Percentiles rank a stretch among this genome's conserved stretches.
These are phyloP conservation scores for Suhomyces kunorum DNA, from an alignment of 1,139 yeast genomes.

Conservation along the genomic window DNA sequence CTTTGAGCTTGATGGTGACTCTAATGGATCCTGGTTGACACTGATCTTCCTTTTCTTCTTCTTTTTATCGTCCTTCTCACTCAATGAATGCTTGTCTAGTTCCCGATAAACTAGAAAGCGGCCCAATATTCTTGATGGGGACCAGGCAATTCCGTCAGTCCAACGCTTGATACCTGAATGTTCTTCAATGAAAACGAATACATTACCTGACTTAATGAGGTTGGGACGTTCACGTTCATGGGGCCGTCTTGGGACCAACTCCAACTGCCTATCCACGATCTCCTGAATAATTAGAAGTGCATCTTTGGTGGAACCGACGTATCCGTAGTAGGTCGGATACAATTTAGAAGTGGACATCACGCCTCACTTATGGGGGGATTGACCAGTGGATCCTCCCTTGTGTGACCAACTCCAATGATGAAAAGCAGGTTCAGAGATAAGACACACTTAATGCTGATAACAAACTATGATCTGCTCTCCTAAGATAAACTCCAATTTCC, in stretches of 20 bases:
- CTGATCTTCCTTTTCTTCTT: constrained; percentile 32
- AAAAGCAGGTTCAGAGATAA: neutral
- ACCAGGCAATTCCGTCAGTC: constrained; percentile 95
- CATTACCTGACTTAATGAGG: constrained; percentile 73
- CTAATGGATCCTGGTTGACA: constrained; percentile 21
- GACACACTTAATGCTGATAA: too few species aligned
- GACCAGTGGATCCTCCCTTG: neutral
- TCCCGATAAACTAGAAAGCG: constrained; percentile 82
- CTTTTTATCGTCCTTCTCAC: constrained; percentile 36
- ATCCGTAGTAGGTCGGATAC: constrained; percentile 71
- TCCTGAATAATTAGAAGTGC: constrained; percentile 84
- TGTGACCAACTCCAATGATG: too few species aligned
- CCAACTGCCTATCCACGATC: constrained; percentile 60
- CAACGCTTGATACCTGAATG: constrained; percentile 83
- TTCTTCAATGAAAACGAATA: constrained; percentile 83
- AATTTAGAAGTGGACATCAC: constrained; percentile 31
- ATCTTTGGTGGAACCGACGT: constrained; percentile 78
- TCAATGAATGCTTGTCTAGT: constrained; percentile 55
- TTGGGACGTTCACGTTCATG: constrained; percentile 72
- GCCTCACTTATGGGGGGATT: neutral
- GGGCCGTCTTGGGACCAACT: constrained; percentile 76
- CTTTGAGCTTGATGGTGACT: constrained; percentile 3
- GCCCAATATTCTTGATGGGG: constrained; percentile 84
- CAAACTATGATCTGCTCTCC: too few species aligned
- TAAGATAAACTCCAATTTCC: neutral